These are phyloP conservation scores for Dalbergia cultrata DNA, from an alignment of 306 rosid genomes.

Conservation along the genomic window DNA sequence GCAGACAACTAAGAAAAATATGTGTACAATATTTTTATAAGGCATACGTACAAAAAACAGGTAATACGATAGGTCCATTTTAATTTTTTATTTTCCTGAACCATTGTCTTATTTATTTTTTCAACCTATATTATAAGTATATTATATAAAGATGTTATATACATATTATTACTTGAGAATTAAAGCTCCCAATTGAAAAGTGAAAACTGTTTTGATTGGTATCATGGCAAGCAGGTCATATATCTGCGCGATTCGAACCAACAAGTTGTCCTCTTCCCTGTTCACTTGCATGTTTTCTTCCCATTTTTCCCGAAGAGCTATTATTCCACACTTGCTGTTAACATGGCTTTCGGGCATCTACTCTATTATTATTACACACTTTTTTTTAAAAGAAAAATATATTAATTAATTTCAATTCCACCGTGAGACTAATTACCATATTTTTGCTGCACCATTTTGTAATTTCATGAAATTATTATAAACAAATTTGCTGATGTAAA, in stretches of 20 bases:
- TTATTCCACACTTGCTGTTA: background rate
- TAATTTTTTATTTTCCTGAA: too few relatives aligned
- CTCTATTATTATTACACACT: background rate
- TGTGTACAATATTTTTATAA: too few relatives aligned
- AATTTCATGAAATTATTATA: background rate
- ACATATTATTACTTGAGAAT: background rate
- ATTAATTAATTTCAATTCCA: background rate
- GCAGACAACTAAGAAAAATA: background rate
- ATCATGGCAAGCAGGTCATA: constrained; percentile 5
- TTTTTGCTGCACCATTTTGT: background rate
- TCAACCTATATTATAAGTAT: too few relatives aligned
- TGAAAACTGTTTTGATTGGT: background rate
- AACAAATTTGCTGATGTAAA: background rate
- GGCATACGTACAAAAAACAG: too few relatives aligned
- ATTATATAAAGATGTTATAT: too few relatives aligned
- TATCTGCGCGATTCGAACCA: background rate
- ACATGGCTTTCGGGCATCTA: background rate
- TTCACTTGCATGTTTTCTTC: background rate
- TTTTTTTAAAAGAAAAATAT: too few relatives aligned
- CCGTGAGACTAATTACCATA: too few relatives aligned
- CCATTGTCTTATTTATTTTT: too few relatives aligned
- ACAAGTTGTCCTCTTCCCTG: background rate
- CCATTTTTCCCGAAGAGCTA: background rate
- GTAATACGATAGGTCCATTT: too few relatives aligned
- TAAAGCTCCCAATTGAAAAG: background rate